phyloP scores from a whole-genome alignment of 768 basidiomycete species.

The Mycena kentingensis region DNA sequence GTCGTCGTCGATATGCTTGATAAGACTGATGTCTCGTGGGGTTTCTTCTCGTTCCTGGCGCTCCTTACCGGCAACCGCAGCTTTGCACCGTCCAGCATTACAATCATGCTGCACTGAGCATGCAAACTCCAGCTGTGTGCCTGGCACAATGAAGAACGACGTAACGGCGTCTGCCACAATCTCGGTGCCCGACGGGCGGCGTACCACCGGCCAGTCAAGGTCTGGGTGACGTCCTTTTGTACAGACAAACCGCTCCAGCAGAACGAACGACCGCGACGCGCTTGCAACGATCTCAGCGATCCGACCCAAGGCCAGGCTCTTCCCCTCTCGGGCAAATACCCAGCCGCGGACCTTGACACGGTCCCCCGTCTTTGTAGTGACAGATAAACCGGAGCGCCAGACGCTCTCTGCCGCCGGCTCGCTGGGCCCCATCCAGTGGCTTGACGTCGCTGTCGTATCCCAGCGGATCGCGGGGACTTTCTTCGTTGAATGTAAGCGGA shows the following conservation, averaged over 20 bases:
- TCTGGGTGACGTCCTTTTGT: slow-evolving; percentile 20
- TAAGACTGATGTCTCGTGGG: neutral
- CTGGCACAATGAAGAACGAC: neutral
- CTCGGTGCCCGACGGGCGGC: neutral
- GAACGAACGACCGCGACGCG: neutral
- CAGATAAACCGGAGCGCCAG: neutral
- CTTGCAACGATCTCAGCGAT: neutral
- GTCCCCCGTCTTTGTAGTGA: slow-evolving; percentile 4
- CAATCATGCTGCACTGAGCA: slow-evolving; percentile 24
- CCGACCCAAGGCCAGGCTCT: neutral
- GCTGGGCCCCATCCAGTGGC: neutral
- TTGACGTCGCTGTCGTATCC: neutral
- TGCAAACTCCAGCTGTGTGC: slow-evolving; percentile 4
- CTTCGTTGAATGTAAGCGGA: no score
- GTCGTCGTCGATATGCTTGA: slow-evolving; percentile 9
- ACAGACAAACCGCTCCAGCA: neutral
- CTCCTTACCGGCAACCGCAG: neutral
- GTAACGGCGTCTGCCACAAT: neutral
- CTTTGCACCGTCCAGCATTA: slow-evolving; percentile 1
- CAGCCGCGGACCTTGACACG: neutral
- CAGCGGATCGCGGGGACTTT: neutral
- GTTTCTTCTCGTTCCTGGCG: slow-evolving; percentile 12
- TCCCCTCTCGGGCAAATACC: neutral
- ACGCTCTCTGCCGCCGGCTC: neutral
- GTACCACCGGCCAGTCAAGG: slow-evolving; percentile 1